Percentiles rank a stretch among this genome's conserved stretches.
Conservation (phyloP, 352 stramenopile species). For the Globisporangium alternatum region DNA sequence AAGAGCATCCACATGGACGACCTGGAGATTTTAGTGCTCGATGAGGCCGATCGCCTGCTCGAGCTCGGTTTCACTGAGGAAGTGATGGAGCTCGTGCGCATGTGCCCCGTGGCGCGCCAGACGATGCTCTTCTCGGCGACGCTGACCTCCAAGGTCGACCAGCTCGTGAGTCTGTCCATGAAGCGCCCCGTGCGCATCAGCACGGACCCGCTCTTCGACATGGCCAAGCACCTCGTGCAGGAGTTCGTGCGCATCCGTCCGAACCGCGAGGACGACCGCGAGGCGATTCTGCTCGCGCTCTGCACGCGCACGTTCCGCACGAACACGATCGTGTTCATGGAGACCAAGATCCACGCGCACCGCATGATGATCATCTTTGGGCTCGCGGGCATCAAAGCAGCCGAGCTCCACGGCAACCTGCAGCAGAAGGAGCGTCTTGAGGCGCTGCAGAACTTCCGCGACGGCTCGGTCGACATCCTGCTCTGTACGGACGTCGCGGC, state of each 20-base stretch:
- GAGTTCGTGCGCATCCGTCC: slow-evolving; percentile 97
- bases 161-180: slow-evolving; percentile 96
- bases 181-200: slow-evolving; percentile 95
- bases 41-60: slow-evolving; percentile 94
- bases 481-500: slow-evolving; percentile 98
- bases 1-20: slow-evolving; percentile 96
- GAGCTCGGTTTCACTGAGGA: slow-evolving; percentile 99
- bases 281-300: slow-evolving; percentile 95
- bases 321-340: slow-evolving; percentile 99
- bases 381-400: slow-evolving; percentile 94
- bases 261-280: slow-evolving; percentile 90
- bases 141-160: slow-evolving; percentile 97
- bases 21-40: slow-evolving; percentile 96
- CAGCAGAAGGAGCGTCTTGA: slow-evolving; percentile 95
- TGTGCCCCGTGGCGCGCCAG: slow-evolving; percentile 94
- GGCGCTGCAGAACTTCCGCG: slow-evolving; percentile 95
- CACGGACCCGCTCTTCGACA: slow-evolving; percentile 93
- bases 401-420: slow-evolving; percentile 98
- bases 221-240: slow-evolving; percentile 95
- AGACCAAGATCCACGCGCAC: slow-evolving; percentile 96
- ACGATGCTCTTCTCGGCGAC: slow-evolving; percentile 99
- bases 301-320: slow-evolving; percentile 94
- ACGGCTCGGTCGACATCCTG: slow-evolving; percentile 94
- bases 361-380: slow-evolving; percentile 96
- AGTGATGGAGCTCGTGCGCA: slow-evolving; percentile 94